These are phyloP conservation scores for Neurospora terricola DNA, from an alignment of 495 filamentous ascomycete species.

Conservation along the genomic window DNA sequence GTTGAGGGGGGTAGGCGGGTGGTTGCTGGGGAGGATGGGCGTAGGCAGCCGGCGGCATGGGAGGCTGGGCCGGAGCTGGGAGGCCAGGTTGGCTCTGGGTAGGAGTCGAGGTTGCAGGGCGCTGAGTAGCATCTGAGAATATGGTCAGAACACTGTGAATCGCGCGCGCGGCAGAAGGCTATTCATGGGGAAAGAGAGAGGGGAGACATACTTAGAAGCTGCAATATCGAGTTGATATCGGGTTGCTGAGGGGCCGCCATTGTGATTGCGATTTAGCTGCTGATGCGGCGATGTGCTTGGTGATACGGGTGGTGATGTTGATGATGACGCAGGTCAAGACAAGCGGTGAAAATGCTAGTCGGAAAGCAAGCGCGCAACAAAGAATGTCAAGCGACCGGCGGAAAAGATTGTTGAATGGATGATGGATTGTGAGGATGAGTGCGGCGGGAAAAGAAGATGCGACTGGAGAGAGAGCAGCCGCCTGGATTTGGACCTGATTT, in stretches of 20 bases:
- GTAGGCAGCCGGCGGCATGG: slow-evolving; percentile 8
- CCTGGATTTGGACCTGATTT: neutral
- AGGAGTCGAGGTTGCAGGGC: slow-evolving; percentile 26
- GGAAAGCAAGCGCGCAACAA: neutral
- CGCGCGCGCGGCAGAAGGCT: neutral
- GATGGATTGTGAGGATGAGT: neutral
- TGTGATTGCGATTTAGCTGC: neutral
- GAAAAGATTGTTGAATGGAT: neutral
- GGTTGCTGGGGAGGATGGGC: slow-evolving; percentile 18
- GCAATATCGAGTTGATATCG: slow-evolving; percentile 23
- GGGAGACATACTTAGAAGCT: slow-evolving; percentile 7
- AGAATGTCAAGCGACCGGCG: neutral
- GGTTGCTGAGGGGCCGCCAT: slow-evolving; percentile 19
- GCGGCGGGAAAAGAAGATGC: neutral
- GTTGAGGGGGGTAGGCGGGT: slow-evolving; percentile 24
- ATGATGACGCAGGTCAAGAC: neutral
- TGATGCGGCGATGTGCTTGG: neutral
- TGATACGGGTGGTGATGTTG: neutral
- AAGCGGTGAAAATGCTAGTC: neutral
- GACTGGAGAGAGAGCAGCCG: neutral
- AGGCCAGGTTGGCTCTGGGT: slow-evolving; percentile 34
- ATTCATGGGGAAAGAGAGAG: neutral
- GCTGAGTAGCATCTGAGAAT: slow-evolving; percentile 18
- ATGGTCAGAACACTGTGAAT: neutral
- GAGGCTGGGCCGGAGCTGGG: slow-evolving; percentile 16